Evolutionary conservation across 192 early-diverging fungal species (phyloP).

Genomic region (Linnemannia hyalina): DNA sequence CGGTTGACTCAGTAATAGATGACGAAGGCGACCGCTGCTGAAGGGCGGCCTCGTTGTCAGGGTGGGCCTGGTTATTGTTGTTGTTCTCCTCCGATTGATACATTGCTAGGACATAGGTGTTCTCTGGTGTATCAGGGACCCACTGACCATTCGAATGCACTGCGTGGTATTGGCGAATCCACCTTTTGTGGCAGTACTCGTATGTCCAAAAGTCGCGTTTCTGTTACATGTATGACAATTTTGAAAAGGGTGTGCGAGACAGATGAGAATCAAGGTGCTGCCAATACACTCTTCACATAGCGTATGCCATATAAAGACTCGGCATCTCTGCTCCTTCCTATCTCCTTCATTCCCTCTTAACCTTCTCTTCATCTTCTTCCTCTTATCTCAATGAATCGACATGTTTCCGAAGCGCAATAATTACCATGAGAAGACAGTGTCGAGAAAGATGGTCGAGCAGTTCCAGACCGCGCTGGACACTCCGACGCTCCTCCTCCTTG

Average conservation of each 20-base stretch:
- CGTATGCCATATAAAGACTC: no score
- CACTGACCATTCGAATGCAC: conserved; percentile 57
- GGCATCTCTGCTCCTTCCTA: no score
- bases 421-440: conserved; percentile 64
- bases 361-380: no score
- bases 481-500: conserved; percentile 48
- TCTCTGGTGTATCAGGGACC: conserved; percentile 34
- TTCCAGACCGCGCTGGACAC: conserved; percentile 68
- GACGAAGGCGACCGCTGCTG: conserved; percentile 17
- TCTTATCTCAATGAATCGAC: background rate
- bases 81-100: conserved; percentile 34
- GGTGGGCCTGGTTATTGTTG: conserved; percentile 20
- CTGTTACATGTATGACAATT: conserved; percentile 8
- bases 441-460: conserved; percentile 63
- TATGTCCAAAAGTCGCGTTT: conserved; percentile 80
- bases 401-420: background rate
- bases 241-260: conserved; percentile 20
- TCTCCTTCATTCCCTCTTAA: no score
- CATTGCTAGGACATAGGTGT: conserved; percentile 31
- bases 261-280: background rate
- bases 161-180: conserved; percentile 44
- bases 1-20: background rate
- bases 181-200: conserved; percentile 83
- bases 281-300: background rate
- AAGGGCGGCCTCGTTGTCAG: conserved; percentile 2